Evolutionary conservation across 192 early-diverging fungal genomes (phyloP), one percentile per base, ranked within the genome.

Genomic region (Rhizoclosmatium sp.): DNA sequence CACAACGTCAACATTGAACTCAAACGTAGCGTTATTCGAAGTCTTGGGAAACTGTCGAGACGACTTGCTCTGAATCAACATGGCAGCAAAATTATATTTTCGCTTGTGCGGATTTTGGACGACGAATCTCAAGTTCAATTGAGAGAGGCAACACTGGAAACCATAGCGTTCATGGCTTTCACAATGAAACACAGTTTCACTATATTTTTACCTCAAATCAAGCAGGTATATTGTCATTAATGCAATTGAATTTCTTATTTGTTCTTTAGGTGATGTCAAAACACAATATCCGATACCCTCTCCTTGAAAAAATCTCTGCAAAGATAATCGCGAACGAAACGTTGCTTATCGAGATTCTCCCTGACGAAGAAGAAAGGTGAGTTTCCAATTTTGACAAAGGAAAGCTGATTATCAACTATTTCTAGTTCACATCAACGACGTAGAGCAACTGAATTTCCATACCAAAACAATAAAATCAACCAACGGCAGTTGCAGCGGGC

Each of bases 171-270:
- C 19, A 69, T 95, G 39, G 91, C 93, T 39, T 87, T 90, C 73
- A 93, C 94, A 71, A 83, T 95, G 5, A 90, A 90, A 49, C 83
- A 85, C 12, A 92, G 93, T 41, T 95, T 92, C 81, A 80, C 90
- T 10, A 88, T 92, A 64, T 95, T 94, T 65, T 90, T 94, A 69
- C 92, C 93, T 2, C 88, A 89, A 54, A 89, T 95, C 56, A 91
- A 88, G 73, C 92, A 92, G 75, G 88, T 89, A 40, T 2, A 42
- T 21, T 12, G 59, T 72, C 7, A 59, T 49, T n/a, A 4, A 21
- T 12, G 39, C 68, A 39, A 39, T 65, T 65, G 47, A 9, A 49
- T 47, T 70, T 9, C 16, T 16, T 47, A 45, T 47, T n/a, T 39
- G 45, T 23, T 47, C 5, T n/a, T n/a, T 51, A 72, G 56, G 42